Evolutionary conservation across 78 protist species (phyloP).

Genomic region (Protostelium mycophagum): DNA sequence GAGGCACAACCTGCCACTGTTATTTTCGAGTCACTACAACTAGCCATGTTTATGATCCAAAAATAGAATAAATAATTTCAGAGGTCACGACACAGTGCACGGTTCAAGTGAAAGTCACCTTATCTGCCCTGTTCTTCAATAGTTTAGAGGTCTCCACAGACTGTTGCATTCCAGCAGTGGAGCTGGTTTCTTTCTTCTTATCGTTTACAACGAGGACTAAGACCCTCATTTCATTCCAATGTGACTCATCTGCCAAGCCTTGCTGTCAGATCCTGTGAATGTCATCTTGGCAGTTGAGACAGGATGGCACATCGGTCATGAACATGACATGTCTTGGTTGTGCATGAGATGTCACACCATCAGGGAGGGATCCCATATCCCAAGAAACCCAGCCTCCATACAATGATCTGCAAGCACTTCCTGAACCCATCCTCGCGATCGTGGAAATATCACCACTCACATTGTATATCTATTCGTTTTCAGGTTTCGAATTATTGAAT

Average conservation of each 20-base stretch:
- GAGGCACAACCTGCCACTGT: too few relatives aligned
- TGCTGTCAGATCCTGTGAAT: too few relatives aligned
- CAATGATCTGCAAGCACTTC: constrained; percentile 94
- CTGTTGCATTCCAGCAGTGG: constrained; percentile 93
- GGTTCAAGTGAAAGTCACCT: background rate
- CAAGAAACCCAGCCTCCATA: constrained; percentile 97
- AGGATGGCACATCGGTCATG: too few relatives aligned
- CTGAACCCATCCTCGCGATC: constrained; percentile 92
- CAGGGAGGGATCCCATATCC: constrained; percentile 76
- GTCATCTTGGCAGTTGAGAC: too few relatives aligned
- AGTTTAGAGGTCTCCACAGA: constrained; percentile 73
- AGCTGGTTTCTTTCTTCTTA: constrained; percentile 82
- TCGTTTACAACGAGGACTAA: constrained; percentile 84
- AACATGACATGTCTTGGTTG: constrained; percentile 50
- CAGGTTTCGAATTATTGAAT: background rate
- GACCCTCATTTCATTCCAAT: constrained; percentile 91
- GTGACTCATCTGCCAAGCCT: constrained; percentile 59
- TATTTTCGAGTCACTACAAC: too few relatives aligned
- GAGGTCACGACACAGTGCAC: background rate
- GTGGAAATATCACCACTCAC: constrained; percentile 58
- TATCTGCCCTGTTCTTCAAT: constrained; percentile 30
- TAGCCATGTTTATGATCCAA: too few relatives aligned
- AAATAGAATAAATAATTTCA: too few relatives aligned
- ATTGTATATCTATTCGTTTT: background rate
- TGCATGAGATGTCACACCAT: too few relatives aligned